Evolutionary conservation across 116 monocot species (phyloP), one percentile per base, ranked within the genome.

Genomic region (Iris pallida): DNA sequence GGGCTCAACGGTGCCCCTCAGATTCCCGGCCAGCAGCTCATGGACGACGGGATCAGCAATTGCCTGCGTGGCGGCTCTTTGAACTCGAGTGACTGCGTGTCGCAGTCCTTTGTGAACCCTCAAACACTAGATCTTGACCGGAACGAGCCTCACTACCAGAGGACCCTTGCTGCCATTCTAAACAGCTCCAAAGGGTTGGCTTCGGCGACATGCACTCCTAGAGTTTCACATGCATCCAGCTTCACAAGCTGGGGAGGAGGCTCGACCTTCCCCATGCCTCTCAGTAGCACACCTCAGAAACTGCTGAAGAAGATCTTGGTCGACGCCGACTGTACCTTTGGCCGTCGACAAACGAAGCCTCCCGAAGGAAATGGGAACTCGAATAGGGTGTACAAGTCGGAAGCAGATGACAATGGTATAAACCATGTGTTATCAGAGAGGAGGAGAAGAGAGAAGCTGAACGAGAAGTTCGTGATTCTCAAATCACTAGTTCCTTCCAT

Each of bases 381-480:
- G 57, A 71, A 69, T 61, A 75, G 66, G 45, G 56, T 30, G 55
- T 69, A 18, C 19, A 82, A 76, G 58, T 16, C 49, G 52, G 79
- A 88, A 64, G 73, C 47, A 54, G 86, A 86, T 63, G 78, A 73
- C 61, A 49, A 55, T 40, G 45, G 77, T 63, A 58, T 54, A 7
- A 79, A 41, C 60, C 83, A 83, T 70, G 76, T 81, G 0, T 62
- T 81, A 45, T 85, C 85, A 15, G 88, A 88, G 71, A 82, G 78
- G 76, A 82, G 78, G 42, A 82, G 83, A 70, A 74, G 76, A 63
- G 87, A 90, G 69, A 90, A 85, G 75, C 77, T 94, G 61, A 90
- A 81, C 53, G 90, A 94, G 61, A 94, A 90, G 68, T 90, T 94
- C 48, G 45, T 90, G 6, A 45, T 81, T 59, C 88, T 94, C 55